phyloP scores from a whole-genome alignment of 2,329 filamentous ascomycete genomes.

The Apiospora hydei region DNA sequence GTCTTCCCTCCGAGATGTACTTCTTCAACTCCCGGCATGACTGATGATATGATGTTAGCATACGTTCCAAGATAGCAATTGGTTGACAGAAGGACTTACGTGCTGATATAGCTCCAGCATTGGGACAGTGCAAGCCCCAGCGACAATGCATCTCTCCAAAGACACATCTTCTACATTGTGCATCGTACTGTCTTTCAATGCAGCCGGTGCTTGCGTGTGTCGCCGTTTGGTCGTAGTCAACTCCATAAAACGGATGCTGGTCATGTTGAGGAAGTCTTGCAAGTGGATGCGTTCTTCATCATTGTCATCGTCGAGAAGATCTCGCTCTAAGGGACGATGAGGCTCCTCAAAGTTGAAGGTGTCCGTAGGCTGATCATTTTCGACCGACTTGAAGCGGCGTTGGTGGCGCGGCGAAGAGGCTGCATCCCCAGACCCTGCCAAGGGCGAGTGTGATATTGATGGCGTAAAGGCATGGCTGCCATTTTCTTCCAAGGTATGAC shows the following conservation, averaged over 20 bases:
- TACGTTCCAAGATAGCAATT: constrained; percentile 10
- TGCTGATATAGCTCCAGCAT: constrained; percentile 96
- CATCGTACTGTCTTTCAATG: constrained; percentile 50
- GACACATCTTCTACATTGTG: constrained; percentile 60
- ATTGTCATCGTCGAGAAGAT: constrained; percentile 54
- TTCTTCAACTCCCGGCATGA: constrained; percentile 95
- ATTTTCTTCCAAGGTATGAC: constrained; percentile 53
- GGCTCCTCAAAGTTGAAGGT: constrained; percentile 54
- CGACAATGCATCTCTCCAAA: constrained; percentile 82
- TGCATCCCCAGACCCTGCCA: constrained; percentile 46
- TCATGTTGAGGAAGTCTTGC: constrained; percentile 93
- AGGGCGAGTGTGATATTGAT: constrained; percentile 55
- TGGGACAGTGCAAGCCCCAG: constrained; percentile 88
- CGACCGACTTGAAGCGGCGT: constrained; percentile 61
- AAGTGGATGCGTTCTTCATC: constrained; percentile 75
- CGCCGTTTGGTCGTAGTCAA: constrained; percentile 94
- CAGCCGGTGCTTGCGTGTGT: constrained; percentile 74
- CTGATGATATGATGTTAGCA: constrained; percentile 45
- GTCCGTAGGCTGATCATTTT: constrained; percentile 53
- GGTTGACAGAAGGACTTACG: constrained; percentile 50
- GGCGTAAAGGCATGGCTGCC: constrained; percentile 47
- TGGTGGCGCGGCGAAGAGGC: constrained; percentile 64
- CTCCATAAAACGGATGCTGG: constrained; percentile 98
- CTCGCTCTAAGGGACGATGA: constrained; percentile 37
- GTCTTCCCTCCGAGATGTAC: constrained; percentile 92